phyloP scores from a whole-genome alignment of 1,284 basidiomycete genomes.

The Porogramme epimiltina region DNA sequence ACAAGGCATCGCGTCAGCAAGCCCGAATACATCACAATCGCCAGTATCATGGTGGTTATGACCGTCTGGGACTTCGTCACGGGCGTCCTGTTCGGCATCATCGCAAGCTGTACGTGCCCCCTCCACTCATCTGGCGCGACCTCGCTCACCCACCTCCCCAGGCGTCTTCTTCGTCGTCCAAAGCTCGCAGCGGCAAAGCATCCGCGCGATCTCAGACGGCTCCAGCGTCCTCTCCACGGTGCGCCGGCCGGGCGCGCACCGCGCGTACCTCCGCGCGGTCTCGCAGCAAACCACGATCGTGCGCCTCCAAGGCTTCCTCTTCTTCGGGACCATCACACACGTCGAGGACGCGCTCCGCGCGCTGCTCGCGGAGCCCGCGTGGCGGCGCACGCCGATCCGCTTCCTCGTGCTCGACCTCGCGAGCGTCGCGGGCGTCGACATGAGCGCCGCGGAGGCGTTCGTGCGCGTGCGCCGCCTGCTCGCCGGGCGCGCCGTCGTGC shows the following conservation, averaged over 20 bases:
- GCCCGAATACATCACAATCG: slow-evolving; percentile 77
- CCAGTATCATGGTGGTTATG: slow-evolving; percentile 89
- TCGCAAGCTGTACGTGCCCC: slow-evolving; percentile 78
- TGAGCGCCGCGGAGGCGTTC: slow-evolving; percentile 95
- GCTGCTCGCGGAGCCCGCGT: slow-evolving; percentile 74
- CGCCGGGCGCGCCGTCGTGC: slow-evolving; percentile 72
- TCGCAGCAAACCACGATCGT: slow-evolving; percentile 92
- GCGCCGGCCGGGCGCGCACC: slow-evolving; percentile 84
- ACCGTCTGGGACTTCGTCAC: slow-evolving; percentile 94
- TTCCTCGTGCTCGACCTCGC: slow-evolving; percentile 90
- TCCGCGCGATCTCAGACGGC: slow-evolving; percentile 80
- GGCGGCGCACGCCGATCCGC: slow-evolving; percentile 81
- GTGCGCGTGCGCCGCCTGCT: slow-evolving; percentile 89
- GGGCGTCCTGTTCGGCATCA: slow-evolving; percentile 90
- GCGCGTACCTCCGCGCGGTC: slow-evolving; percentile 88
- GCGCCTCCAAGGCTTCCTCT: slow-evolving; percentile 91
- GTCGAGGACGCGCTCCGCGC: slow-evolving; percentile 83
- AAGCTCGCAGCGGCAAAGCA: slow-evolving; percentile 83
- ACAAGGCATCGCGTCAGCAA: slow-evolving; percentile 86
- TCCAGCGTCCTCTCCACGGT: slow-evolving; percentile 89
- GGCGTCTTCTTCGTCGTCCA: slow-evolving; percentile 97
- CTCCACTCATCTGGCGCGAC: background rate
- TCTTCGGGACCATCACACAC: slow-evolving; percentile 93
- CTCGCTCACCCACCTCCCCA: slow-evolving; percentile 25
- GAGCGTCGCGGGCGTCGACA: slow-evolving; percentile 89